Evolutionary conservation across 2,329 filamentous ascomycete genomes (phyloP).

Genomic region (Xylariaceae sp.): DNA sequence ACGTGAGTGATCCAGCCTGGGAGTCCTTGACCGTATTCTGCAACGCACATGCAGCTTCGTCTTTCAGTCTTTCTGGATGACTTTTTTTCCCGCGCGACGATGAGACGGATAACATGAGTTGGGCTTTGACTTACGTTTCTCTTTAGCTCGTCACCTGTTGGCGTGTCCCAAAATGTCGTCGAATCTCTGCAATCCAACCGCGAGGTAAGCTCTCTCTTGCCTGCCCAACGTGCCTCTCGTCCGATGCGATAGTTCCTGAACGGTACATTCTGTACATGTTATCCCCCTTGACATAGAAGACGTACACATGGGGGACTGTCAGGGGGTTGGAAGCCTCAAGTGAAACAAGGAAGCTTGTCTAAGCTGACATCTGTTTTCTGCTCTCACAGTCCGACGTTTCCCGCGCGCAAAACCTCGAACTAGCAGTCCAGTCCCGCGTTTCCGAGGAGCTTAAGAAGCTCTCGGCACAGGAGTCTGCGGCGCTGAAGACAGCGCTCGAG

Average conservation of each 20-base stretch:
- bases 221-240: neutral
- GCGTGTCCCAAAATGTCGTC: constrained; percentile 73
- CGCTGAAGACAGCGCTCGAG: constrained; percentile 64
- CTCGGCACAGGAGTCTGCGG: constrained; percentile 62
- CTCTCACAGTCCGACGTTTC: constrained; percentile 72
- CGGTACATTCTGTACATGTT: neutral
- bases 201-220: constrained; percentile 57
- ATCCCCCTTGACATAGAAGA: neutral
- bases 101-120: neutral
- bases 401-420: constrained; percentile 75
- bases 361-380: constrained; percentile 6
- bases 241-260: neutral
- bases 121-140: neutral
- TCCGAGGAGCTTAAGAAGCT: constrained; percentile 78
- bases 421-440: constrained; percentile 83
- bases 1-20: constrained; percentile 39
- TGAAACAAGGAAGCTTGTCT: neutral
- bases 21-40: neutral
- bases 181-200: constrained; percentile 77
- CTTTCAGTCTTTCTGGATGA: neutral
- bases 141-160: constrained; percentile 40
- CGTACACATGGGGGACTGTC: neutral
- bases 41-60: neutral
- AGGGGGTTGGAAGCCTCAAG: neutral
- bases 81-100: neutral